Evolutionary conservation across 2,329 filamentous ascomycete genomes (phyloP).

Genomic region (Aspergillus vadensis): DNA sequence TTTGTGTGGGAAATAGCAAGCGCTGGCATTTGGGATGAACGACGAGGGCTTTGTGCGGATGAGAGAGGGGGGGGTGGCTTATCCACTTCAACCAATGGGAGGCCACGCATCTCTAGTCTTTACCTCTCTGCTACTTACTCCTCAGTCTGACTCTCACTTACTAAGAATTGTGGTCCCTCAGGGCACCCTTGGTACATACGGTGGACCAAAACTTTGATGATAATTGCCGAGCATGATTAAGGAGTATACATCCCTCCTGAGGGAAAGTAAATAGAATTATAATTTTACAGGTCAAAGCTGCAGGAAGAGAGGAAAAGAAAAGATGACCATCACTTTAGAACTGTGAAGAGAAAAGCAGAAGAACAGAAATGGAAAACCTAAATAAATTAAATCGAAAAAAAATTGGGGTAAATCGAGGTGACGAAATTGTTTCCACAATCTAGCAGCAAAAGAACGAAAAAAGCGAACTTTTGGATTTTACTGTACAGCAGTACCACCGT

Average conservation of each 20-base stretch:
- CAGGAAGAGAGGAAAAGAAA: background rate
- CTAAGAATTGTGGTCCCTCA: background rate
- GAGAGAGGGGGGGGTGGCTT: background rate
- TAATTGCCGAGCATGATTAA: background rate
- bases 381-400: background rate
- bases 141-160: too few species aligned
- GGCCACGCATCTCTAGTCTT: too few species aligned
- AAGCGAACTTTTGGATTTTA: background rate
- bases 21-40: background rate
- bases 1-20: background rate
- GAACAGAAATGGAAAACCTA: conserved; percentile 7
- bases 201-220: background rate
- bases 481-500: background rate
- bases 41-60: conserved; percentile 1
- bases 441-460: background rate
- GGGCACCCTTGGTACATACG: background rate
- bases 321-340: background rate
- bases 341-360: conserved; percentile 9
- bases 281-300: background rate
- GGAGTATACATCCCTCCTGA: background rate
- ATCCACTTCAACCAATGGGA: background rate
- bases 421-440: background rate
- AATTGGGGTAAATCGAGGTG: background rate
- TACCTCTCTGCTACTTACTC: too few species aligned
- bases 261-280: too few species aligned